These are phyloP conservation scores for Colletotrichum navitas DNA, from an alignment of 2,329 filamentous ascomycete species.

Conservation along the genomic window DNA sequence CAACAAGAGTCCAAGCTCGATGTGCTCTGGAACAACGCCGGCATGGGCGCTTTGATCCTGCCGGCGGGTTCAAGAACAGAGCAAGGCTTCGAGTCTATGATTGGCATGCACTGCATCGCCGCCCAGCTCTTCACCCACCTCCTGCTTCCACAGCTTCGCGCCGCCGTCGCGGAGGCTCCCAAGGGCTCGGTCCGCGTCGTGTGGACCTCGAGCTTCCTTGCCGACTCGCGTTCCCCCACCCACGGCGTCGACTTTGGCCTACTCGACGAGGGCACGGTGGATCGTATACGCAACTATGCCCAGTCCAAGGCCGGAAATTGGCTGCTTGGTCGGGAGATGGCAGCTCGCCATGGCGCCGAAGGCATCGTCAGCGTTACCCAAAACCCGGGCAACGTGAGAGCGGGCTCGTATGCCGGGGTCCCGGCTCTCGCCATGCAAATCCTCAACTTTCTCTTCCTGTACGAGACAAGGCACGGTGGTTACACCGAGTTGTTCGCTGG, in stretches of 20 bases:
- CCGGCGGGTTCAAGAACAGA: slow-evolving; percentile 44
- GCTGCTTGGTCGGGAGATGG: slow-evolving; percentile 50
- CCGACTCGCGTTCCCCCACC: slow-evolving; percentile 45
- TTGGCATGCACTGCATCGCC: slow-evolving; percentile 53
- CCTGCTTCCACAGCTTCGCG: slow-evolving; percentile 51
- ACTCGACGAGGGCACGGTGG: slow-evolving; percentile 44
- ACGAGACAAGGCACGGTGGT: slow-evolving; percentile 52
- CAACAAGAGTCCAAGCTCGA: slow-evolving; percentile 55
- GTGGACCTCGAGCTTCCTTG: slow-evolving; percentile 50
- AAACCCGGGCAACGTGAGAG: slow-evolving; percentile 53
- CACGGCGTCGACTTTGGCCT: slow-evolving; percentile 49
- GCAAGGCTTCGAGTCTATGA: slow-evolving; percentile 51
- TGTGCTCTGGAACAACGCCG: slow-evolving; percentile 58
- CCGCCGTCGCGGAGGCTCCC: slow-evolving; percentile 43
- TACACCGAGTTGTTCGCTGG: slow-evolving; percentile 58
- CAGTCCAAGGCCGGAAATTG: slow-evolving; percentile 53
- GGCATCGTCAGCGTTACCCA: slow-evolving; percentile 49
- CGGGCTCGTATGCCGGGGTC: slow-evolving; percentile 44
- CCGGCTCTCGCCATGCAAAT: slow-evolving; percentile 28
- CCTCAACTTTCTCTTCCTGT: slow-evolving; percentile 46
- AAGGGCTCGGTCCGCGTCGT: slow-evolving; percentile 48
- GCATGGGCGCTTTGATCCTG: slow-evolving; percentile 43
- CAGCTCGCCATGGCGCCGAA: slow-evolving; percentile 44
- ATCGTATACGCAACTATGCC: slow-evolving; percentile 48
- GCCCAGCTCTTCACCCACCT: slow-evolving; percentile 52